Base-by-base conservation (phyloP, 2,329 filamentous ascomycete species). In the Colletotrichum karsti region DNA sequence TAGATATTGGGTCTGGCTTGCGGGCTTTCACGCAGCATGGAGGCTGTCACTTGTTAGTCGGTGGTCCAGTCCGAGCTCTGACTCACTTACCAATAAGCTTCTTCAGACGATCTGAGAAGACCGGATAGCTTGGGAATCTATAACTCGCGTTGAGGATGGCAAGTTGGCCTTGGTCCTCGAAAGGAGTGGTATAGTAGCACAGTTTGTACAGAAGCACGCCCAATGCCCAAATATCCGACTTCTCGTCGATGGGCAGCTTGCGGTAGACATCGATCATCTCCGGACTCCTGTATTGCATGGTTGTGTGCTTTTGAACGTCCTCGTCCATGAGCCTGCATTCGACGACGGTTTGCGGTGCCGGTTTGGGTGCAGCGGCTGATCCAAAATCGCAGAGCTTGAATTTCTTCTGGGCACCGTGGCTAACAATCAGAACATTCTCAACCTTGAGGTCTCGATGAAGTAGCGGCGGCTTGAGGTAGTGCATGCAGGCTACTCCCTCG, bases 321-420 rank as follows among this genome's bases (percentile, higher is more conserved):
- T 99, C 96, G 79, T 99, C 96, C 76, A 98, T 94, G 73, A 97
- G 80, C 64, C 95, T 91, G 72, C 95, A 97, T 80, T 99, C 96
- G 41, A 91, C 90, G 7, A 95, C 92, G 5, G 93, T 95, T 15
- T 90, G 93, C 12, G 96, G 95, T 44, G 96, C 94, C 12, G 94
- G 91, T 70, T 92, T 88, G 37, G 96, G 95, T 28, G 91, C 85
- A 3, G 96, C 94, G 5, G 96, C 91, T 5, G 95, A 98, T 35
- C 96, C 96, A 85, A 99, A 99, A 83, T 99, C 96, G 83, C 96
- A 99, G 39, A 99, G 88, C 83, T 99, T 99, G 86, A 98, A 99
- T 72, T 91, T 87, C 73, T 88, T 90, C 42, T 87, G 87, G n/a
- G 86, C 85, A 10, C 87, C 88, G 53, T 87, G 86, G 44, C 87